A percentile compares a stretch with the other conserved stretches of the same genome.
Conservation (phyloP, 441 rosid genomes). For the Jatropha podagrica region DNA sequence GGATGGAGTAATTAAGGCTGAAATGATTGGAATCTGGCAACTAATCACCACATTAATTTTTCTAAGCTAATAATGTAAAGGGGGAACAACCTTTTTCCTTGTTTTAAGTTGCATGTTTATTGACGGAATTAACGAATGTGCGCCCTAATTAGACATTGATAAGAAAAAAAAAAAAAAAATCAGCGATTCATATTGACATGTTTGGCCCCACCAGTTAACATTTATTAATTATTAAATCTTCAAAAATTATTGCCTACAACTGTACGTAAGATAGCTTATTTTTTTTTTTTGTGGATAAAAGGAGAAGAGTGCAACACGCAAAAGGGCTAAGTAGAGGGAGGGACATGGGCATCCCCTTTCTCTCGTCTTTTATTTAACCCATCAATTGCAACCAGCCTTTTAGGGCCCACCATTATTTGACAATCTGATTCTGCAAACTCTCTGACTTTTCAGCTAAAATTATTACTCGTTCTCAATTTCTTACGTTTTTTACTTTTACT, state of each 20-base stretch:
- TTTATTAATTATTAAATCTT: not conserved
- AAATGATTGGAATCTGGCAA: constrained; percentile 14
- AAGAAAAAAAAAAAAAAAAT: no score
- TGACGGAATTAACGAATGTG: not conserved
- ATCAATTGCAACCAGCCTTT: no score
- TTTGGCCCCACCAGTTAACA: not conserved
- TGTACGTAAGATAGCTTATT: not conserved
- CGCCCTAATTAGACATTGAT: not conserved
- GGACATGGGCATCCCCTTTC: constrained; percentile 1
- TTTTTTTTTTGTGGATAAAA: no score
- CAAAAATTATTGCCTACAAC: no score
- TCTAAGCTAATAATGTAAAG: not conserved
- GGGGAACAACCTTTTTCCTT: not conserved
- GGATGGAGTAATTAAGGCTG: not conserved
- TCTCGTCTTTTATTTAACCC: not conserved
- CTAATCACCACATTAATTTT: not conserved
- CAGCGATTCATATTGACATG: not conserved
- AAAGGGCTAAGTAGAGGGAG: not conserved
- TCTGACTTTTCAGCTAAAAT: not conserved
- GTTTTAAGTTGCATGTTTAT: not conserved
- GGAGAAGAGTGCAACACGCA: not conserved
- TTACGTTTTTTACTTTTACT: not conserved
- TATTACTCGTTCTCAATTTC: not conserved
- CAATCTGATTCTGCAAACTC: not conserved
- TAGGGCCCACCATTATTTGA: constrained; percentile 3